Percentiles rank a stretch among this genome's conserved stretches.
phyloP scores from a whole-genome alignment of 1,139 yeast species.

The Kodamaea alishanica region DNA sequence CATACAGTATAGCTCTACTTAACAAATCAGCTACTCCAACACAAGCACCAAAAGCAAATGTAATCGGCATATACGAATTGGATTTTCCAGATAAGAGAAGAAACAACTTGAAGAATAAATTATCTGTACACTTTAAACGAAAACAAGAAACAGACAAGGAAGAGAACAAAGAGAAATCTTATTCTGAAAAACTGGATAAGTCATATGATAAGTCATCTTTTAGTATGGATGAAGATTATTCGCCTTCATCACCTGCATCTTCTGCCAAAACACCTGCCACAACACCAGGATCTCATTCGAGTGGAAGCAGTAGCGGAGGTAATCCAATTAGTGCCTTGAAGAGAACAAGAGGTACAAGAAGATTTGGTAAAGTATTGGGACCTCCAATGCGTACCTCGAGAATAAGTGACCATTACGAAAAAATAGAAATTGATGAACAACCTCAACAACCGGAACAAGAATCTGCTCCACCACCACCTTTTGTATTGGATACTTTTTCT shows the following conservation, averaged over 20 bases:
- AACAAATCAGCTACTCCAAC: conserved; percentile 11
- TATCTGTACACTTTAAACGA: conserved; percentile 32
- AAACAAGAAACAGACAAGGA: conserved; percentile 7
- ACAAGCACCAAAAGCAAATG: conserved; percentile 6
- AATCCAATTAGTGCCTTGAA: conserved; percentile 16
- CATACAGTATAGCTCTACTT: conserved; percentile 44
- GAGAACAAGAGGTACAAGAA: conserved; percentile 28
- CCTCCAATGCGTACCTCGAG: conserved; percentile 39
- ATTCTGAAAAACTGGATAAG: background rate
- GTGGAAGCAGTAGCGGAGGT: conserved; percentile 7
- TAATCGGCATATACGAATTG: conserved; percentile 33
- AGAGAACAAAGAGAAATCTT: conserved; percentile 2
- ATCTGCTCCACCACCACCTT: conserved; percentile 14
- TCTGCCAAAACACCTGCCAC: conserved; percentile 17
- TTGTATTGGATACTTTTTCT: conserved; percentile 13
- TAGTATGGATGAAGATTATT: background rate
- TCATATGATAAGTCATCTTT: background rate
- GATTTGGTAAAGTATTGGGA: conserved; percentile 37
- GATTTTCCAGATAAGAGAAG: conserved; percentile 29
- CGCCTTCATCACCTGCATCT: conserved; percentile 10
- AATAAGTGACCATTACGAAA: conserved; percentile 15
- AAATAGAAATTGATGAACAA: conserved; percentile 7
- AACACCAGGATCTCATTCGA: conserved; percentile 15
- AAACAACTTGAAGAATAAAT: conserved; percentile 25
- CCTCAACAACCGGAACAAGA: conserved; percentile 1